A percentile compares a stretch with the other conserved stretches of the same genome.
Conservation (phyloP, 1,284 basidiomycete species). For the Ceratobasidium sp. region DNA sequence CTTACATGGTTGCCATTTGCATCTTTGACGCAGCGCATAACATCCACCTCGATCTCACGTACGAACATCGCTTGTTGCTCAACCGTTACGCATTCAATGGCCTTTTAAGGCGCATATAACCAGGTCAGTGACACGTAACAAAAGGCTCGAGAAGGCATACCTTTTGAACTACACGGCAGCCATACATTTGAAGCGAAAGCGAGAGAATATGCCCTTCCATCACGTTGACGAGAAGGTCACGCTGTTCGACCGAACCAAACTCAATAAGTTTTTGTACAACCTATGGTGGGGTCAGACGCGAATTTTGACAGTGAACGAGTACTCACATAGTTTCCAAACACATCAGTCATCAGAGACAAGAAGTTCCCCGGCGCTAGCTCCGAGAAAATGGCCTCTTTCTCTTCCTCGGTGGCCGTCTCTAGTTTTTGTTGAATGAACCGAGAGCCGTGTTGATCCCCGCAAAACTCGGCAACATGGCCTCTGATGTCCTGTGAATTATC, state of each 20-base stretch:
- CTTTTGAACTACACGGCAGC: constrained; percentile 90
- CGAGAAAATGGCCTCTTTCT: constrained; percentile 82
- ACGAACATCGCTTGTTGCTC: constrained; percentile 80
- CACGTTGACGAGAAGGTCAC: constrained; percentile 68
- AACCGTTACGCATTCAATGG: constrained; percentile 78
- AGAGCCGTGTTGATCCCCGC: constrained; percentile 91
- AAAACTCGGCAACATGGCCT: constrained; percentile 89
- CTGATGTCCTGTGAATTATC: constrained; percentile 71
- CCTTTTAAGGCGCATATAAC: constrained; percentile 55
- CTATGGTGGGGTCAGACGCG: constrained; percentile 52
- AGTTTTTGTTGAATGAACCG: constrained; percentile 88
- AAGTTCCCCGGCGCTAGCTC: constrained; percentile 84
- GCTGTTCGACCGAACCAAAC: constrained; percentile 79
- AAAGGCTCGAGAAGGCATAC: constrained; percentile 51
- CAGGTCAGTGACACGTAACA: constrained; percentile 4
- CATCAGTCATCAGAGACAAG: constrained; percentile 84
- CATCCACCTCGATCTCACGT: constrained; percentile 78
- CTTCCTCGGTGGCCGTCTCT: constrained; percentile 74
- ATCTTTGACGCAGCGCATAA: constrained; percentile 88
- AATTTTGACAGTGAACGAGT: constrained; percentile 6
- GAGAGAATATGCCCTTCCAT: constrained; percentile 82
- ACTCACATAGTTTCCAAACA: constrained; percentile 94
- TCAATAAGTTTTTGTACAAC: constrained; percentile 96
- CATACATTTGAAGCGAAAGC: constrained; percentile 92
- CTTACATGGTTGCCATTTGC: constrained; percentile 93